These are phyloP conservation scores for Tympanopsis confertula DNA, from an alignment of 2,329 filamentous ascomycete genomes.

Conservation along the genomic window DNA sequence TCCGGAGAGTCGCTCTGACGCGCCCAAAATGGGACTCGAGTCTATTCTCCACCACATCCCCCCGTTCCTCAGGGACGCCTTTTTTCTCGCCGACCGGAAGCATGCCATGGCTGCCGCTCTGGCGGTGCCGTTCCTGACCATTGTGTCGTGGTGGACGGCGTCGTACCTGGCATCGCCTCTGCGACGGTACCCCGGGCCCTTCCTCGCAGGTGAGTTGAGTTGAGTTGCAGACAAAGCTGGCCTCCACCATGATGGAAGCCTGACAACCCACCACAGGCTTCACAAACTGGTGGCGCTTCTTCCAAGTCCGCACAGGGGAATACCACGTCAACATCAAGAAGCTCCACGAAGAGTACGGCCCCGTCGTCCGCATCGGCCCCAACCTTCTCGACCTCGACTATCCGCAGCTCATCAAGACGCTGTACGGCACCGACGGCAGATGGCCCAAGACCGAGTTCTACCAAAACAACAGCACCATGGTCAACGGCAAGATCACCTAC, in stretches of 20 bases:
- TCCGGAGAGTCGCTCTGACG: too few species aligned
- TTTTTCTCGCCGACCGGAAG: too few species aligned
- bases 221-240: too few species aligned
- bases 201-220: slow-evolving; percentile 8
- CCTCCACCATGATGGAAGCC: too few species aligned
- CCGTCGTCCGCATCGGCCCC: slow-evolving; percentile 16
- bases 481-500: slow-evolving; percentile 20
- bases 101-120: too few species aligned
- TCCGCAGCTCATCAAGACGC: slow-evolving; percentile 13
- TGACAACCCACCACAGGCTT: slow-evolving; percentile 8
- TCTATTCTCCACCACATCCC: too few species aligned
- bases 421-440: slow-evolving; percentile 14
- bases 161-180: slow-evolving; percentile 7
- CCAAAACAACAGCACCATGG: slow-evolving; percentile 18
- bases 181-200: slow-evolving; percentile 8
- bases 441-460: slow-evolving; percentile 22
- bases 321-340: slow-evolving; percentile 10
- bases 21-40: too few species aligned
- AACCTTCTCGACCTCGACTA: slow-evolving; percentile 14
- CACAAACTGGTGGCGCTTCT: slow-evolving; percentile 15
- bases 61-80: too few species aligned
- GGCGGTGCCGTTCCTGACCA: too few species aligned
- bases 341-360: slow-evolving; percentile 16
- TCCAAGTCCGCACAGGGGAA: slow-evolving; percentile 8
- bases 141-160: slow-evolving; percentile 2